These are phyloP conservation scores for Neurospora sp. DNA, from an alignment of 495 filamentous ascomycete species.

Conservation along the genomic window DNA sequence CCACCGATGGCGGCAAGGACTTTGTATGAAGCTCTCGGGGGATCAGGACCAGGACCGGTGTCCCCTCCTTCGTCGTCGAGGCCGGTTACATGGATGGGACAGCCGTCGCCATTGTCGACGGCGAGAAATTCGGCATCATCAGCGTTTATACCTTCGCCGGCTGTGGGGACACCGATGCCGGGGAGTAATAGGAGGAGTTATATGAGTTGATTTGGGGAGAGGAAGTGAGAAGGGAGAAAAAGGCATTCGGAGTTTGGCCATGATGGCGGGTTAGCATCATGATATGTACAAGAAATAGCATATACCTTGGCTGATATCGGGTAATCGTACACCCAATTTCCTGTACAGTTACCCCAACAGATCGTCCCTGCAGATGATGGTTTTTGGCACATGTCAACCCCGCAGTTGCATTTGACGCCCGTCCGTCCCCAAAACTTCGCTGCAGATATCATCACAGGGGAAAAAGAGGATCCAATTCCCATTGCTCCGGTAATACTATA, in stretches of 20 bases:
- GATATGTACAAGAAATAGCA: background rate
- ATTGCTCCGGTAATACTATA: conserved; percentile 10
- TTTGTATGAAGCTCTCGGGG: background rate
- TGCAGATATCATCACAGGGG: conserved; percentile 39
- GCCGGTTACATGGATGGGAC: background rate
- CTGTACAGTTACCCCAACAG: background rate
- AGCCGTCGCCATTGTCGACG: background rate
- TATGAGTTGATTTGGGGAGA: background rate
- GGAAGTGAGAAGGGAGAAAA: background rate
- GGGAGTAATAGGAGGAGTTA: background rate
- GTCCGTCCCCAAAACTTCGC: conserved; percentile 34
- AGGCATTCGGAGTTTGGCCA: background rate
- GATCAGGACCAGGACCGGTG: background rate
- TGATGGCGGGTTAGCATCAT: background rate
- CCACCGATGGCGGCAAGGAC: background rate
- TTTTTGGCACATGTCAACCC: background rate
- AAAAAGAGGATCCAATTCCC: conserved; percentile 1
- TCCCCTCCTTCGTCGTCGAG: background rate
- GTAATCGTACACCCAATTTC: background rate
- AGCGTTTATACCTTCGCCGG: background rate
- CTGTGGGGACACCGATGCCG: background rate
- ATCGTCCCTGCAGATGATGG: background rate
- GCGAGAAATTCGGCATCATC: background rate
- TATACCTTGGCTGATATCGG: background rate
- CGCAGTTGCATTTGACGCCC: background rate